Conservation (phyloP, 192 early-diverging fungal genomes). For the Diversispora epigaea region DNA sequence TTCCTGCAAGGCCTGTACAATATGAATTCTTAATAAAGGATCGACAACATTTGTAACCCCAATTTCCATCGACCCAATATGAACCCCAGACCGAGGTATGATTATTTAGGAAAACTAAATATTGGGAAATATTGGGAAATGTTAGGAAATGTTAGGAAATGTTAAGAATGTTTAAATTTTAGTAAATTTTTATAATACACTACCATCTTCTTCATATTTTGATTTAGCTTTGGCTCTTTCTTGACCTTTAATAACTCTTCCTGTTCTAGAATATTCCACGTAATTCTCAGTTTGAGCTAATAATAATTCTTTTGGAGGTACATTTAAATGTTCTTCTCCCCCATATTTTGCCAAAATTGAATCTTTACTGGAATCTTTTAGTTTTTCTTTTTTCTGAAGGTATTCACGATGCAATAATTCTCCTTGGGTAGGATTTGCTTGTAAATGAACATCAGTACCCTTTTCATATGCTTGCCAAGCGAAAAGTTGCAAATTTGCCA, state of each 20-base stretch:
- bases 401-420: constrained; percentile 89
- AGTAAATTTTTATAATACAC: constrained; percentile 7
- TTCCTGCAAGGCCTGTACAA: constrained; percentile 81
- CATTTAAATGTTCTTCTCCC: constrained; percentile 90
- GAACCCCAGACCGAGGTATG: constrained; percentile 93
- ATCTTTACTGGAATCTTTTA: constrained; percentile 70
- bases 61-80: constrained; percentile 90
- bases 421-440: constrained; percentile 95
- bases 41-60: constrained; percentile 96
- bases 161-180: not conserved
- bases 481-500: constrained; percentile 86
- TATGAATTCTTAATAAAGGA: constrained; percentile 79
- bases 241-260: constrained; percentile 82
- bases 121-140: constrained; percentile 18
- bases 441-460: constrained; percentile 82
- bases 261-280: constrained; percentile 94
- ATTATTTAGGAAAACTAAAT: constrained; percentile 69
- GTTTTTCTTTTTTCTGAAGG: constrained; percentile 75
- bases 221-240: constrained; percentile 76
- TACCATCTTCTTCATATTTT: constrained; percentile 91
- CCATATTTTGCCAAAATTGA: constrained; percentile 88
- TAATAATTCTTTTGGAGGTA: constrained; percentile 87
- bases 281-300: constrained; percentile 89
- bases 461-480: constrained; percentile 90
- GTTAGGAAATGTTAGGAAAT: not conserved